A percentile compares a stretch with the other conserved stretches of the same genome.
These are phyloP conservation scores for Cutaneotrichosporon sp. DNA, from an alignment of 1,284 basidiomycete species.

Conservation along the genomic window DNA sequence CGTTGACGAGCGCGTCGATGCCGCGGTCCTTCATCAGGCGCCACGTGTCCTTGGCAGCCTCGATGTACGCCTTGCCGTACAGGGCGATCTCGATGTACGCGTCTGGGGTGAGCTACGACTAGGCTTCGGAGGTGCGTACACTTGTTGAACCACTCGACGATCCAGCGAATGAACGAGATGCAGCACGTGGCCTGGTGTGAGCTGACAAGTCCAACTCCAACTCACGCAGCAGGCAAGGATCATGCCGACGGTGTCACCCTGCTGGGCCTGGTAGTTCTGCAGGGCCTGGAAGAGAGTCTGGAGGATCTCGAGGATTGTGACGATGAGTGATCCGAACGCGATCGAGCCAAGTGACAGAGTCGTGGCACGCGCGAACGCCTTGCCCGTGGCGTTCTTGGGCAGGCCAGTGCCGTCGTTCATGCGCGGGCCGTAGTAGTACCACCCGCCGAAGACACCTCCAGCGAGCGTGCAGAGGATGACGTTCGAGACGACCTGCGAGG, in stretches of 20 bases:
- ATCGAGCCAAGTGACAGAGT: conserved; percentile 85
- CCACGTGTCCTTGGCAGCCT: conserved; percentile 90
- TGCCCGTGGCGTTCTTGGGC: conserved; percentile 70
- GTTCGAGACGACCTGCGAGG: conserved; percentile 71
- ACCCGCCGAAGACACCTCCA: conserved; percentile 64
- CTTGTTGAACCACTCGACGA: conserved; percentile 79
- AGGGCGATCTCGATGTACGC: conserved; percentile 71
- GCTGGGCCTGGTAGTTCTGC: conserved; percentile 66
- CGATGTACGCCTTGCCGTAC: conserved; percentile 82
- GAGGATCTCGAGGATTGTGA: conserved; percentile 78
- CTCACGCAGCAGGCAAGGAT: conserved; percentile 65
- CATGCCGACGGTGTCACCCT: conserved; percentile 73
- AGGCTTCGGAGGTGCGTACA: conserved; percentile 31
- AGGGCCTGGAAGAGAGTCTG: conserved; percentile 66
- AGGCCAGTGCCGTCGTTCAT: conserved; percentile 36
- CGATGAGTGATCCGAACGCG: conserved; percentile 85
- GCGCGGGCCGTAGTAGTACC: conserved; percentile 53
- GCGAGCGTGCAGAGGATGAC: conserved; percentile 76
- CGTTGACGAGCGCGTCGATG: conserved; percentile 81
- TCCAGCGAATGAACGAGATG: conserved; percentile 67
- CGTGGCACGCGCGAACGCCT: conserved; percentile 75
- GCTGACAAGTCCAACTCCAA: not conserved
- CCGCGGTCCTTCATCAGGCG: conserved; percentile 79
- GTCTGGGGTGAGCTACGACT: conserved; percentile 29
- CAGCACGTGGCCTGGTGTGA: conserved; percentile 68